Conservation (phyloP, 306 rosid genomes). For the Begonia loranthoides region DNA sequence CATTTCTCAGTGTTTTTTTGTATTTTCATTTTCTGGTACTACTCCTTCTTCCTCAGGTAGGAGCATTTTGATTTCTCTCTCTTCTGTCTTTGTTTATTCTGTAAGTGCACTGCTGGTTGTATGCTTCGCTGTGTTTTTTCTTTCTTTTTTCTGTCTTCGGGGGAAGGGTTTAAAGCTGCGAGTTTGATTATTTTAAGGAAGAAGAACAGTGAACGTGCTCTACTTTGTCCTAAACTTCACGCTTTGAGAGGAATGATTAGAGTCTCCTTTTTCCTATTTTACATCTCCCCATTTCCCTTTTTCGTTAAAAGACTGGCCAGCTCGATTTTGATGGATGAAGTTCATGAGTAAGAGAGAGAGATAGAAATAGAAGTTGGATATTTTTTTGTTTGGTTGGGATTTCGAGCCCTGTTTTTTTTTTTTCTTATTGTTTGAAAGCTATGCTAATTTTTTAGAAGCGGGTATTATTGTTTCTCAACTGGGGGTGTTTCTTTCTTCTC, state of each 20-base stretch:
- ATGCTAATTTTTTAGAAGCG: slow-evolving; percentile 6
- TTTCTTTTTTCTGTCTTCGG: slow-evolving; percentile 1
- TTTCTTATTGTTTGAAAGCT: too few relatives aligned
- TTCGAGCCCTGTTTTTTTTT: too few relatives aligned
- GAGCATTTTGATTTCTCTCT: slow-evolving; percentile 3
- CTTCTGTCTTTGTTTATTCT: slow-evolving; percentile 6
- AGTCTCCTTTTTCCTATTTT: slow-evolving; percentile 24
- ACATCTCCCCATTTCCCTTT: slow-evolving; percentile 21
- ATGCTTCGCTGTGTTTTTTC: slow-evolving; percentile 56
- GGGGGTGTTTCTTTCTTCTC: not conserved
- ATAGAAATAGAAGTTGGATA: slow-evolving; percentile 2
- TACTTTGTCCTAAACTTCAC: slow-evolving; percentile 62
- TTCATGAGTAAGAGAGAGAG: slow-evolving; percentile 14
- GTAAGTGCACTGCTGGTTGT: slow-evolving; percentile 17
- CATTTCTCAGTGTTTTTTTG: slow-evolving; percentile 4
- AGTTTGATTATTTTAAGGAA: slow-evolving; percentile 41
- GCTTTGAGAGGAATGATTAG: slow-evolving; percentile 49
- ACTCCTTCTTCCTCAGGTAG: slow-evolving; percentile 12
- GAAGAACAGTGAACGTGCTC: slow-evolving; percentile 59
- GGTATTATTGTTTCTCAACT: slow-evolving; percentile 12
- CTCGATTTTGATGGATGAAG: slow-evolving; percentile 19
- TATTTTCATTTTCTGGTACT: not conserved
- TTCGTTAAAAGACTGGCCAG: slow-evolving; percentile 25
- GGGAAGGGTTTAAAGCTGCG: slow-evolving; percentile 28
- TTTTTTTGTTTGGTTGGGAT: too few relatives aligned